Base-by-base conservation (phyloP, 805 yeast genomes). In the Blastobotrys robertii region DNA sequence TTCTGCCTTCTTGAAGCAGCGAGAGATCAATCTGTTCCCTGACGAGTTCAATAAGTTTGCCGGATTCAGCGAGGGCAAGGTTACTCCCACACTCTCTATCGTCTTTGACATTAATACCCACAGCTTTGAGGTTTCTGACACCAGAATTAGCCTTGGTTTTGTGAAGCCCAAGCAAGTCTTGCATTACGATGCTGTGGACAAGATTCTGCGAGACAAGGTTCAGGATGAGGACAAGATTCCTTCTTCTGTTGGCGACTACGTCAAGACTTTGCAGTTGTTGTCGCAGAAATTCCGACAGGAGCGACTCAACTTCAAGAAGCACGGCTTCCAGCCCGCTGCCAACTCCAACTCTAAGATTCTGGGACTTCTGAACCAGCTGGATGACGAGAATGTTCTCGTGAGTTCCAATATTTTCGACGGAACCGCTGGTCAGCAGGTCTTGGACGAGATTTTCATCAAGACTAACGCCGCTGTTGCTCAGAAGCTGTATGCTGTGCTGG, bases 391-490 rank as follows among this genome's bases (percentile, higher is more conserved):
- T 49, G 84, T 80, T 8, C 73, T 79, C 38, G 72, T 83, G 42
- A 75, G 77, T 50, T 67, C 84, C 58, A 86, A 86, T 56, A 73
- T 86, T 15, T 84, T 49, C 39, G 54, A 50, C 13, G 49, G 74
- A 32, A 70, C 73, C 38, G 60, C 68, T 10, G 76, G 84, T 0
- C 69, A 72, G 34, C 70, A 74, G 37, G 66, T 86, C 34, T 66
- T 85, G 22, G 74, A 80, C 37, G 97, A 92, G 63, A 70, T 92
- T 29, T 74, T 79, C 54, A 79, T 81, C 53, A 84, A 79, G 58
- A 94, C 81, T 3, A 90, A 92, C 63, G 69, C 77, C 35, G 84
- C 94, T 1, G 78, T 92, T 43, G 98, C 97, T 1, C 84, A 85
- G 49, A 77, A 74, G 53, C 65, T 82, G 11, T 81, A 81, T 54